Evolutionary conservation across 345 rosid species (phyloP), one percentile per base, ranked within the genome.

Genomic region (Pistacia vera): DNA sequence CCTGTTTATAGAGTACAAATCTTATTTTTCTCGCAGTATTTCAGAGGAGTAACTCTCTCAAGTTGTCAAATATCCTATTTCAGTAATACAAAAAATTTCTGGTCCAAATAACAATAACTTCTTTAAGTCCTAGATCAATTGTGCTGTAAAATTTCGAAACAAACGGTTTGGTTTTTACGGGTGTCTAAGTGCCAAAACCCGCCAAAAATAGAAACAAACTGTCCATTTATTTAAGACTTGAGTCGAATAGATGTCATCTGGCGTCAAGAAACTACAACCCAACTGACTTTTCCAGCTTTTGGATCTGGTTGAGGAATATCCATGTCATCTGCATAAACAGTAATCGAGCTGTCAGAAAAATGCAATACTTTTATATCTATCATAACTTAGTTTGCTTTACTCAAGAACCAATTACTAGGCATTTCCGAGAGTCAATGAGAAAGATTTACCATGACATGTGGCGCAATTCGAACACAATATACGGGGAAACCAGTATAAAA

Each of bases 401-500:
- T 41, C 3, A 3, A 64, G 72, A 25, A 25, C 16, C 16, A 17
- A 35, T 25, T 5, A 5, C 38, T 7, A 49, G 22, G 11, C 35
- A 11, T 52, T 17, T 11, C 12, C 8, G 1, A 36, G 17, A 35
- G 11, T n/a, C 11, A 28, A 18, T 35, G 35, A 56, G 61, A 28
- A 76, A 63, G 63, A 46, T 18, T 30, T 96, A 96, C 99, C 99
- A 96, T 96, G 78, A 92, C 99, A 66, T 96, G 99, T 25, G 99
- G 99, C 11, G 99, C 99, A 73, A 96, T 96, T 74, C 99, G 81
- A 81, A 96, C 86, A 74, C 97, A 96, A 72, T 93, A 96, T 17
- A 96, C 95, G 0, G 99, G 99, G 88, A 96, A 96, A 46, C 99
- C 99, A 2, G 99, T 88, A 86, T 96, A 96, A 74, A 96, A 93